These are phyloP conservation scores for Liquidambar formosana DNA, from an alignment of 164 flowering plant species.

Conservation along the genomic window DNA sequence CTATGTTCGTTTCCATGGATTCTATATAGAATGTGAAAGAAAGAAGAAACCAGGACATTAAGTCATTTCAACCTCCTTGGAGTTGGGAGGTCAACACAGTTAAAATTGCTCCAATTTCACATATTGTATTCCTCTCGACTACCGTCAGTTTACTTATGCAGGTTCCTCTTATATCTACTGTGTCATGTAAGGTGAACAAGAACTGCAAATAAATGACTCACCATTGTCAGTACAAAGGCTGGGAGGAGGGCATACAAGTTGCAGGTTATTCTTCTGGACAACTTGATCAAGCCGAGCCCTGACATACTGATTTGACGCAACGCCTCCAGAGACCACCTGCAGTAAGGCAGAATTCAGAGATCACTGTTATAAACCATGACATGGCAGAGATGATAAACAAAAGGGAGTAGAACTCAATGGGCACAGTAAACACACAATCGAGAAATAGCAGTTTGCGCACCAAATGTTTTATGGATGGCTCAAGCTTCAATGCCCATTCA, in stretches of 20 bases:
- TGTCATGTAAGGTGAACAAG: neutral
- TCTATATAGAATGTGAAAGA: too few relatives aligned
- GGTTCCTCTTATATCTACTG: neutral
- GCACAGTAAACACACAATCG: neutral
- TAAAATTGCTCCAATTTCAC: too few relatives aligned
- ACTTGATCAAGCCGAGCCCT: conserved; percentile 68
- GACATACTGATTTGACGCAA: conserved; percentile 91
- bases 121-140: too few relatives aligned
- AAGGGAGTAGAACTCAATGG: neutral
- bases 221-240: conserved; percentile 97
- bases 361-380: neutral
- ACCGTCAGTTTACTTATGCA: neutral
- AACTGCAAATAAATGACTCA: conserved; percentile 21
- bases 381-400: neutral
- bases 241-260: conserved; percentile 96
- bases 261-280: conserved; percentile 54
- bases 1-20: too few relatives aligned
- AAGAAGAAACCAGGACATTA: too few relatives aligned
- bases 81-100: too few relatives aligned
- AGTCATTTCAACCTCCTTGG: too few relatives aligned
- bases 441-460: conserved; percentile 28
- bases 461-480: conserved; percentile 76
- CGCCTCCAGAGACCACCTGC: conserved; percentile 96
- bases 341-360: conserved; percentile 3
- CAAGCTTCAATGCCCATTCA: conserved; percentile 83